A percentile compares a stretch with the other conserved stretches of the same genome.
Evolutionary conservation across 2,329 filamentous ascomycete species (phyloP).

Genomic region (Fusarium transvaalense): DNA sequence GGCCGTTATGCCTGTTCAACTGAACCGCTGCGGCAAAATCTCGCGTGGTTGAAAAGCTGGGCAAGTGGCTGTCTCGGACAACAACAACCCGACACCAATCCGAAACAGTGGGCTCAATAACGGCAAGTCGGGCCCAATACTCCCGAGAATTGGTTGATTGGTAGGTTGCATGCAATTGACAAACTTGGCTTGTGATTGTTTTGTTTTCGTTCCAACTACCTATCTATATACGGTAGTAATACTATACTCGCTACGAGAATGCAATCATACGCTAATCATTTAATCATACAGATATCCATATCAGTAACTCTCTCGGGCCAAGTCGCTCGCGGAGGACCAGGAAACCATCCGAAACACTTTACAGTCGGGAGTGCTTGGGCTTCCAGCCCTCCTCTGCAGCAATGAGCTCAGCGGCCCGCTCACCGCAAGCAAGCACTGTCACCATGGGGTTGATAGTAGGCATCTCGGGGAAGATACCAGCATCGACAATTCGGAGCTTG

Average conservation of each 20-base stretch:
- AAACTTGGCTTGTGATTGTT: conserved; percentile 7
- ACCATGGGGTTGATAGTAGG: conserved; percentile 90
- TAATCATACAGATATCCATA: conserved; percentile 35
- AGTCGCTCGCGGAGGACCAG: conserved; percentile 9
- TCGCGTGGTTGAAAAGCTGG: conserved; percentile 8
- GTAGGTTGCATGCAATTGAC: not conserved
- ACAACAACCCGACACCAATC: conserved; percentile 9
- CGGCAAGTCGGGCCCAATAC: conserved; percentile 28
- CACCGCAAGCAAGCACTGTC: conserved; percentile 85
- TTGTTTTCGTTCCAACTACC: conserved; percentile 29
- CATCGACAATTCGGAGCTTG: conserved; percentile 84
- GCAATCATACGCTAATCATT: conserved; percentile 39
- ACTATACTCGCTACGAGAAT: conserved; percentile 25
- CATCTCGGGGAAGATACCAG: conserved; percentile 90
- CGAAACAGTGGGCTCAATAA: conserved; percentile 1
- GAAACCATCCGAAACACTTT: conserved; percentile 19
- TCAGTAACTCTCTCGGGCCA: conserved; percentile 17
- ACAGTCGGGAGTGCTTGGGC: conserved; percentile 51
- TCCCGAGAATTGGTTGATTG: conserved; percentile 11
- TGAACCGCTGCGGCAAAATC: conserved; percentile 20
- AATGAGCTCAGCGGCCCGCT: conserved; percentile 87
- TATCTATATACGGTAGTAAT: conserved; percentile 18
- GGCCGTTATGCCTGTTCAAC: conserved; percentile 28
- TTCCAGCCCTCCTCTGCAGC: conserved; percentile 71
- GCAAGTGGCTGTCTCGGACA: conserved; percentile 11